Evolutionary conservation across 192 early-diverging fungal species (phyloP).

Genomic region (Globomyces pollinis-pini): DNA sequence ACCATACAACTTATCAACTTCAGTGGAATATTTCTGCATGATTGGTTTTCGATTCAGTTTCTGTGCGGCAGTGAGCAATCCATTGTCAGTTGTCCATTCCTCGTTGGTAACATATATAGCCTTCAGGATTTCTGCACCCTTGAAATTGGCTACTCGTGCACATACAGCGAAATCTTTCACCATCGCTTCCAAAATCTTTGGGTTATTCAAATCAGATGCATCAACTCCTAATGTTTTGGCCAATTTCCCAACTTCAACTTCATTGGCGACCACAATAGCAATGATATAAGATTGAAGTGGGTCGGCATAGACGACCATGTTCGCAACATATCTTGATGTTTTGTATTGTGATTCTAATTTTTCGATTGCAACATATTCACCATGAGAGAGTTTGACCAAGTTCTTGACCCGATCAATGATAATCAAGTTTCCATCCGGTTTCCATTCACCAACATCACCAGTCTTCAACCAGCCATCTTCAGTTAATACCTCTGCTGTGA

Average conservation of each 20-base stretch:
- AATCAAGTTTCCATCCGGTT: constrained; percentile 52
- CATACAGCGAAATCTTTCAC: constrained; percentile 47
- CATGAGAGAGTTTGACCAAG: constrained; percentile 81
- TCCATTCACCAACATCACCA: constrained; percentile 77
- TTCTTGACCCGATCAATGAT: constrained; percentile 82
- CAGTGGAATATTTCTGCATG: constrained; percentile 40
- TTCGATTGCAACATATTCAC: constrained; percentile 87
- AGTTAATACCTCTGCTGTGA: constrained; percentile 60
- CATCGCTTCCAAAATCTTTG: constrained; percentile 26
- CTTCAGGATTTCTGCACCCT: constrained; percentile 63
- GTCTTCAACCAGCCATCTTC: constrained; percentile 83
- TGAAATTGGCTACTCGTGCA: constrained; percentile 59
- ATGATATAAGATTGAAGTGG: constrained; percentile 61
- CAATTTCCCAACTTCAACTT: constrained; percentile 36
- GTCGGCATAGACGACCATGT: constrained; percentile 57
- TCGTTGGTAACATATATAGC: constrained; percentile 58
- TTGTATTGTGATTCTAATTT: constrained; percentile 88
- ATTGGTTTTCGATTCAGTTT: constrained; percentile 81
- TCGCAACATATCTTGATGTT: constrained; percentile 60
- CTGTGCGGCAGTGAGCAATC: constrained; percentile 79
- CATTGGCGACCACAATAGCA: constrained; percentile 64
- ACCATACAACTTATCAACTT: background rate
- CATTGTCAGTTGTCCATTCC: constrained; percentile 87
- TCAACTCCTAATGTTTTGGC: background rate
- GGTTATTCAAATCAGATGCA: constrained; percentile 16